phyloP scores from a whole-genome alignment of 129 eudicot genomes.

The Scalesia atractyloides region DNA sequence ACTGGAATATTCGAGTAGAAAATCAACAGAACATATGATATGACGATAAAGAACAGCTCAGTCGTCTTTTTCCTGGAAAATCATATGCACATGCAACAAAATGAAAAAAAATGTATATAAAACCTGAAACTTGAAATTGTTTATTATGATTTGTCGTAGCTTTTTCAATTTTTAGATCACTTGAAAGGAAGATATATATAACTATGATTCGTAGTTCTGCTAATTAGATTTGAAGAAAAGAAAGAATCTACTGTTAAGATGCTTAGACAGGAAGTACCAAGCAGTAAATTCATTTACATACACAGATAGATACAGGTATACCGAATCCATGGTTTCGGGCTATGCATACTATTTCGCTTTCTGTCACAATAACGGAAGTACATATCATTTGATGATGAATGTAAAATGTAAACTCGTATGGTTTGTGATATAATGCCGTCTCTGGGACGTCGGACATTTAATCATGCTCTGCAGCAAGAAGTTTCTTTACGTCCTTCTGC shows the following conservation, averaged over 20 bases:
- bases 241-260: background rate
- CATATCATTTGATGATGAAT: background rate
- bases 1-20: no score
- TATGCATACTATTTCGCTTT: conserved; percentile 18
- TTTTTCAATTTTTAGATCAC: background rate
- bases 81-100: background rate
- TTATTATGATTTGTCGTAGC: no score
- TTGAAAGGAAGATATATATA: background rate
- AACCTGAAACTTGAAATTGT: background rate
- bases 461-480: conserved; percentile 54
- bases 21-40: no score
- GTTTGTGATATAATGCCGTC: background rate
- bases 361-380: conserved; percentile 14
- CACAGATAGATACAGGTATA: conserved; percentile 20
- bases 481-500: conserved; percentile 85
- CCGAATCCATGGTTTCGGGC: background rate
- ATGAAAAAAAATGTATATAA: no score
- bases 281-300: background rate
- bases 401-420: background rate
- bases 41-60: no score
- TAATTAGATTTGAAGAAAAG: conserved; percentile 7
- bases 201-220: background rate
- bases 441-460: background rate
- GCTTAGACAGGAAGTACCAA: background rate
- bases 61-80: no score